These are phyloP conservation scores for Tripterygium wilfordii DNA, from an alignment of 177 flowering plant genomes.

Conservation along the genomic window DNA sequence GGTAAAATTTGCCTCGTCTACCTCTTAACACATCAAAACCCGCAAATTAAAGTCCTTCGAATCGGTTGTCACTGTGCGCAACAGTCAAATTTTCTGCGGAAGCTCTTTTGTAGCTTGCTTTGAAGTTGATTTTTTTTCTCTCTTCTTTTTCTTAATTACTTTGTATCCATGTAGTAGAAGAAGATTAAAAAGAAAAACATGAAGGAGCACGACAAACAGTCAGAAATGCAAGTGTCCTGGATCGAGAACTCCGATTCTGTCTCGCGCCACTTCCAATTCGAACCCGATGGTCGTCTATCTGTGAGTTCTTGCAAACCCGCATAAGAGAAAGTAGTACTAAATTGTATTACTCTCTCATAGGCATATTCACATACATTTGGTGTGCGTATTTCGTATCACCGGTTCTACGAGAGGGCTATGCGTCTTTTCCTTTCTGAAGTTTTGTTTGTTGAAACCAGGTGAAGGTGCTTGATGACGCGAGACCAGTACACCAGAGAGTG, in stretches of 20 bases:
- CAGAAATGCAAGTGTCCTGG: slow-evolving; percentile 49
- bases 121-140: too few relatives aligned
- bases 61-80: too few relatives aligned
- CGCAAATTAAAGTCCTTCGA: too few relatives aligned
- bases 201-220: slow-evolving; percentile 33
- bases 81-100: too few relatives aligned
- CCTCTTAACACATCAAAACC: too few relatives aligned
- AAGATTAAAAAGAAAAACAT: slow-evolving; percentile 40
- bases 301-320: slow-evolving; percentile 45
- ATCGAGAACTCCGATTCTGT: slow-evolving; percentile 56
- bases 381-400: not conserved
- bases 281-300: slow-evolving; percentile 52
- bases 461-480: slow-evolving; percentile 60
- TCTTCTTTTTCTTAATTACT: too few relatives aligned
- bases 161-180: slow-evolving; percentile 20
- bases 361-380: slow-evolving; percentile 1
- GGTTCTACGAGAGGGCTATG: too few relatives aligned
- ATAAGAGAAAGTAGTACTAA: too few relatives aligned
- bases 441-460: slow-evolving; percentile 33
- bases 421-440: not conserved
- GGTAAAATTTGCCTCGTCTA: too few relatives aligned
- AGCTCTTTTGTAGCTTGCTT: too few relatives aligned
- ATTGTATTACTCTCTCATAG: too few relatives aligned
- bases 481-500: slow-evolving; percentile 46
- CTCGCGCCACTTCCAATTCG: slow-evolving; percentile 49